phyloP scores from a whole-genome alignment of 23 red algal genomes.

The Gracilariopsis chorda region DNA sequence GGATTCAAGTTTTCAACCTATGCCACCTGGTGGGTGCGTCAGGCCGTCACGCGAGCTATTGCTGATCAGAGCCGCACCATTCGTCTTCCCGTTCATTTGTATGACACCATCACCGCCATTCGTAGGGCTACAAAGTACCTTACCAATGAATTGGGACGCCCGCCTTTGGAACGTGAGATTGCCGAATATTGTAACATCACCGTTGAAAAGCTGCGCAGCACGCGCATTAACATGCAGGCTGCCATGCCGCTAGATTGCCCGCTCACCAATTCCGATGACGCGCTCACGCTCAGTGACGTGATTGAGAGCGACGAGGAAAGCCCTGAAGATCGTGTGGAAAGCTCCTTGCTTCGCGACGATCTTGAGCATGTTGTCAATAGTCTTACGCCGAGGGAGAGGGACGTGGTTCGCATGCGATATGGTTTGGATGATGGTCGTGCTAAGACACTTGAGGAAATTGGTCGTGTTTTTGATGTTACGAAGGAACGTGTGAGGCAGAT shows the following conservation, averaged over 20 bases:
- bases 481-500: conserved; percentile 88
- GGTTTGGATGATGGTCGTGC: conserved; percentile 88
- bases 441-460: conserved; percentile 94
- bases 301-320: conserved; percentile 58
- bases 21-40: conserved; percentile 89
- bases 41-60: conserved; percentile 76
- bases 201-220: conserved; percentile 26
- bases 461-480: conserved; percentile 81
- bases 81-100: conserved; percentile 86
- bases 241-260: conserved; percentile 61
- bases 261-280: conserved; percentile 31
- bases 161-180: conserved; percentile 72
- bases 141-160: conserved; percentile 71
- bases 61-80: conserved; percentile 73
- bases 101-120: conserved; percentile 72
- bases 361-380: conserved; percentile 81
- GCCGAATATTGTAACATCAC: conserved; percentile 48
- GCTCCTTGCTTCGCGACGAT: conserved; percentile 80
- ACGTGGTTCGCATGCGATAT: conserved; percentile 89
- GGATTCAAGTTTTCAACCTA: conserved; percentile 94
- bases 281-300: conserved; percentile 58
- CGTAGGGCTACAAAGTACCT: conserved; percentile 58
- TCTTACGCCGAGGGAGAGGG: conserved; percentile 71
- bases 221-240: conserved; percentile 35
- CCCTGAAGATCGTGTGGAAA: conserved; percentile 77